These are phyloP conservation scores for Trifolium pratense DNA, from an alignment of 306 rosid genomes.

Conservation along the genomic window DNA sequence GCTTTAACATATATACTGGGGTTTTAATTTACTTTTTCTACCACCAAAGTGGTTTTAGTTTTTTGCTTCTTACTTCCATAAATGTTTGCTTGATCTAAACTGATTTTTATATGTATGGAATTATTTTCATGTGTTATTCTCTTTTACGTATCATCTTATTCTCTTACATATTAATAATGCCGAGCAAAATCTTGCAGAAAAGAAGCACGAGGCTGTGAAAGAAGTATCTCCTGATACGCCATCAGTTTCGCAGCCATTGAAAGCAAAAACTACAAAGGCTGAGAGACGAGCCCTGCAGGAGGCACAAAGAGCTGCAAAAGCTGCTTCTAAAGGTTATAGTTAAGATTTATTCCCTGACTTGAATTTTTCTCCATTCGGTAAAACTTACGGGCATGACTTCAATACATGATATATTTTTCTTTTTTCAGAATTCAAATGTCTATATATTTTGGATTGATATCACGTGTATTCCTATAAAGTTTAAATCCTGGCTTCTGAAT, in stretches of 20 bases:
- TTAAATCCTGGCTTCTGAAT: slow-evolving; percentile 17
- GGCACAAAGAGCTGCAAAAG: slow-evolving; percentile 89
- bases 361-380: not conserved
- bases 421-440: slow-evolving; percentile 9
- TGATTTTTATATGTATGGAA: slow-evolving; percentile 24
- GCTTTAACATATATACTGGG: not conserved
- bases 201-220: slow-evolving; percentile 46
- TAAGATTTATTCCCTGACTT: not conserved
- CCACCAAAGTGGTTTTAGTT: not conserved
- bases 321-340: slow-evolving; percentile 64
- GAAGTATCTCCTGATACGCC: slow-evolving; percentile 44
- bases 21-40: not conserved
- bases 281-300: slow-evolving; percentile 90
- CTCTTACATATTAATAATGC: slow-evolving; percentile 25
- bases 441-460: not conserved
- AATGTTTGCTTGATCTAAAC: not conserved
- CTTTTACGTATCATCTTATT: not conserved
- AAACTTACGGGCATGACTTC: not conserved
- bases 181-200: slow-evolving; percentile 55
- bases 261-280: slow-evolving; percentile 72
- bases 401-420: slow-evolving; percentile 9
- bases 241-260: slow-evolving; percentile 52
- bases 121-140: not conserved
- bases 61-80: slow-evolving; percentile 13
- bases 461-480: not conserved